Evolutionary conservation across 306 rosid species (phyloP), one percentile per base, ranked within the genome.

Genomic region (Cucurbita ficifolia): DNA sequence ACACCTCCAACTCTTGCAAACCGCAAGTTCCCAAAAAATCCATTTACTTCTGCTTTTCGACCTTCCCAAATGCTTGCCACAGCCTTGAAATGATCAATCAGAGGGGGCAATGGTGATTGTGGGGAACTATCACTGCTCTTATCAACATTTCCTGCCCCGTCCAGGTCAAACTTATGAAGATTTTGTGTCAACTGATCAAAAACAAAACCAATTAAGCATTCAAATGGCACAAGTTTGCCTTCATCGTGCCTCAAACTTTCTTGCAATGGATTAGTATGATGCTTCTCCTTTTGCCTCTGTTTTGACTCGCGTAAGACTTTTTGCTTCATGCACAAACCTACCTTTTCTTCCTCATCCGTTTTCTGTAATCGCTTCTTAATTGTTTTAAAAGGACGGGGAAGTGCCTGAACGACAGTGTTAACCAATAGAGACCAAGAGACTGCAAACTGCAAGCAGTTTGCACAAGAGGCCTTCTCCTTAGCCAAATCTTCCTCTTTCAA

Each of bases 1-100:
- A 89, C 88, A 49, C 92, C 90, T 49, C 97, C 99, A 21, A 95
- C 91, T 83, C 86, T 91, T 19, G 99, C 99, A 83, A 95, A 95
- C 76, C 79, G 87, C 82, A 91, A 82, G 81, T 91, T 89, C 76
- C 99, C 97, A 56, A 91, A 82, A 80, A 95, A 88, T n/a, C 85
- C 90, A 81, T 89, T 87, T 22, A 88, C 91, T 78, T 86, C 81
- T 17, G 86, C 87, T 63, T 80, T 87, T 52, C 86, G 88, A 74
- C 86, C 90, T 70, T 95, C 97, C 82, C 88, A 70, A 76, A 89
- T 80, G 49, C 79, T 79, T 64, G 88, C 53, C 19, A 91, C 73
- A 16, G 77, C 86, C 83, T 81, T 83, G 70, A 89, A 77, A 80
- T 86, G 87, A 80, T 88, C 88, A 81, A 84, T 62, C 53, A 71